Percentiles rank a stretch among this genome's conserved stretches.
phyloP scores from a whole-genome alignment of 2,329 filamentous ascomycete species.

The Hypoxylon sp. region DNA sequence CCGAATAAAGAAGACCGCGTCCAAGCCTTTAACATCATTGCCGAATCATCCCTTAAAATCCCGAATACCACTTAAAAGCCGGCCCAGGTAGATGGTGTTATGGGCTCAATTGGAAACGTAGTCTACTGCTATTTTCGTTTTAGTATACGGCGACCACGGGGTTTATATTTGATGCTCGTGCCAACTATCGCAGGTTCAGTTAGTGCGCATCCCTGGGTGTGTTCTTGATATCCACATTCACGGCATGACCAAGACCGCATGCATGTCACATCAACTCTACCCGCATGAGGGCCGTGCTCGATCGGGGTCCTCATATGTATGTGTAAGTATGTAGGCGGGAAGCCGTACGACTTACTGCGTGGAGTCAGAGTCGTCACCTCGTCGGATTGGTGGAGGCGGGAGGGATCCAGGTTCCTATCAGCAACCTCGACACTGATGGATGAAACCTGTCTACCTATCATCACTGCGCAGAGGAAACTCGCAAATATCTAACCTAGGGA shows the following conservation, averaged over 20 bases:
- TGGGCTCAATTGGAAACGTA: constrained; percentile 7
- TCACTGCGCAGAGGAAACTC: constrained; percentile 26
- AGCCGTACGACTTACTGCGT: constrained; percentile 34
- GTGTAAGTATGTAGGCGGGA: constrained; percentile 25
- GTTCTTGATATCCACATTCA: constrained; percentile 31
- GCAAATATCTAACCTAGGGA: constrained; percentile 24
- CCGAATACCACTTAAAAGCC: constrained; percentile 21
- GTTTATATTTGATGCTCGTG: constrained; percentile 26
- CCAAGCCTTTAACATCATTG: constrained; percentile 26
- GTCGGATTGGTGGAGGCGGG: constrained; percentile 31
- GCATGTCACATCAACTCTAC: constrained; percentile 41
- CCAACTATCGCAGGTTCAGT: constrained; percentile 13
- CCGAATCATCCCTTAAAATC: constrained; percentile 32
- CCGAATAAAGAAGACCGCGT: constrained; percentile 36
- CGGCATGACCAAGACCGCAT: constrained; percentile 31
- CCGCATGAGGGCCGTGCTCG: constrained; percentile 38
- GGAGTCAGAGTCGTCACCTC: constrained; percentile 22
- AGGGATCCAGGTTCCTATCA: constrained; percentile 32
- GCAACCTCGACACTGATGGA: constrained; percentile 19
- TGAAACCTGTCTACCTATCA: constrained; percentile 35
- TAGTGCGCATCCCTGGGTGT: constrained; percentile 12
- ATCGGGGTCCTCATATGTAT: constrained; percentile 22
- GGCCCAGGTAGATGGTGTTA: constrained; percentile 5
- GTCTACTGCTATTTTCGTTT: neutral
- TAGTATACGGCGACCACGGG: constrained; percentile 18